phyloP scores from a whole-genome alignment of 257 asterid species.

The Nicotiana otophora region DNA sequence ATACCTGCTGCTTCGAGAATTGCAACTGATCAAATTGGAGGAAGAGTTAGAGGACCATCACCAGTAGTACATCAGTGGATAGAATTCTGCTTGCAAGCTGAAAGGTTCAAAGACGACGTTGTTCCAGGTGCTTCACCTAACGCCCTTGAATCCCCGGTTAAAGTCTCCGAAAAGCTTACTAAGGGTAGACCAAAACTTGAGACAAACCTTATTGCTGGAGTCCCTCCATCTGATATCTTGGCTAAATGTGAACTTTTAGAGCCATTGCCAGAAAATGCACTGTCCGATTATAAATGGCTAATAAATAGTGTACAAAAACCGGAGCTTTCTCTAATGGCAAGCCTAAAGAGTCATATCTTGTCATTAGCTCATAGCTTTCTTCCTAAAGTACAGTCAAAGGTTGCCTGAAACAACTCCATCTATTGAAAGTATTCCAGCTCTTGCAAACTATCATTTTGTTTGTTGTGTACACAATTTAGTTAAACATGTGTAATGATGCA shows the following conservation, averaged over 20 bases:
- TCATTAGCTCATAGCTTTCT: conserved; percentile 17
- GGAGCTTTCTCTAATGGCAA: conserved; percentile 15
- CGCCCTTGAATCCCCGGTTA: conserved; percentile 33
- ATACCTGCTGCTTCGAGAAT: conserved; percentile 61
- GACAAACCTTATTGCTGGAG: conserved; percentile 52
- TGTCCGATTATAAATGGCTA: conserved; percentile 66
- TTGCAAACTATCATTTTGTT: not conserved
- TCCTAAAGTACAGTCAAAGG: conserved; percentile 32
- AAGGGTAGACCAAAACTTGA: conserved; percentile 65
- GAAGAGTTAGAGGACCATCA: conserved; percentile 82
- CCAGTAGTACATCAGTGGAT: conserved; percentile 81
- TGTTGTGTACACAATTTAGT: not conserved
- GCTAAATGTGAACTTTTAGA: conserved; percentile 69
- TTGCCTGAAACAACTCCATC: conserved; percentile 16
- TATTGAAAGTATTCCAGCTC: not conserved
- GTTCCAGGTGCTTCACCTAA: conserved; percentile 74
- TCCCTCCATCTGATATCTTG: conserved; percentile 71
- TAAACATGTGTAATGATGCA: not conserved
- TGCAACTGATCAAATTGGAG: conserved; percentile 56
- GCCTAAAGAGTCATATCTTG: conserved; percentile 21
- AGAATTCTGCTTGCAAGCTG: conserved; percentile 76
- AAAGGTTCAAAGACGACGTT: conserved; percentile 60
- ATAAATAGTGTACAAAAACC: conserved; percentile 41
- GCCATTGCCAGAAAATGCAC: conserved; percentile 61
- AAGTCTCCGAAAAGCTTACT: conserved; percentile 21